Base-by-base conservation (phyloP, 208 protist genomes). In the Crithidia acanthocephali region DNA sequence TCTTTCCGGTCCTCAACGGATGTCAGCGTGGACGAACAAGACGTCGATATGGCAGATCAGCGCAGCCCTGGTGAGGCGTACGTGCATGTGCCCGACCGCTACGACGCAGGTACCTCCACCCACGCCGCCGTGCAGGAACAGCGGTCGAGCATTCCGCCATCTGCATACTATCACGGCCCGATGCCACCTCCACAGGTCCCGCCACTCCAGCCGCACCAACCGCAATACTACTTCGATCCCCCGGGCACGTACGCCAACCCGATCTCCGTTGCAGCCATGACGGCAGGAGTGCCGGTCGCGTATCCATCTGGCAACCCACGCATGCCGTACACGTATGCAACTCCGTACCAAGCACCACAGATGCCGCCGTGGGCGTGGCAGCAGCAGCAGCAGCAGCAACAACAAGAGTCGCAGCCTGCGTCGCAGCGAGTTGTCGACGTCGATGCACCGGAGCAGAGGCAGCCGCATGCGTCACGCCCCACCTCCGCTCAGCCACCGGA, bases 61-160 rank as follows among this genome's bases (percentile, higher is more conserved):
- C 56, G 35, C 59, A 65, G 11, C 23, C 30, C 3, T 18, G 47
- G n/a, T 30, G 61, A 53, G 30, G 6, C 18, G 32, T 56, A n/a
- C 2, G 16, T n/a, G 1, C 44, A 40, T 11, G 13, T 18, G 18
- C 50, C 37, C 11, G 62, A 33, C 15, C 71, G 71, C n/a, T 40
- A 57, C 37, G 63, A 70, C 40, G 55, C 40, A 6, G 63, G 56
- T 28, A 65, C 72, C 20, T 76, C 72, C 6, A 60, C 72, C 16
- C n/a, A 2, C n/a, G n/a, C n/a, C 30, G 18, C n/a, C 5, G 23
- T n/a, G 44, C 61, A 40, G 37, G 25, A 68, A 37, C 56, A 42
- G 22, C 37, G 25, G 16, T 59, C 33, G 35, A 23, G 70, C 56
- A 76, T 70, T 22, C 63, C 72, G 11, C 63, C 72, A 11, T 47